These are phyloP conservation scores for Colletotrichum cuscutae DNA, from an alignment of 2,329 filamentous ascomycete species.

Conservation along the genomic window DNA sequence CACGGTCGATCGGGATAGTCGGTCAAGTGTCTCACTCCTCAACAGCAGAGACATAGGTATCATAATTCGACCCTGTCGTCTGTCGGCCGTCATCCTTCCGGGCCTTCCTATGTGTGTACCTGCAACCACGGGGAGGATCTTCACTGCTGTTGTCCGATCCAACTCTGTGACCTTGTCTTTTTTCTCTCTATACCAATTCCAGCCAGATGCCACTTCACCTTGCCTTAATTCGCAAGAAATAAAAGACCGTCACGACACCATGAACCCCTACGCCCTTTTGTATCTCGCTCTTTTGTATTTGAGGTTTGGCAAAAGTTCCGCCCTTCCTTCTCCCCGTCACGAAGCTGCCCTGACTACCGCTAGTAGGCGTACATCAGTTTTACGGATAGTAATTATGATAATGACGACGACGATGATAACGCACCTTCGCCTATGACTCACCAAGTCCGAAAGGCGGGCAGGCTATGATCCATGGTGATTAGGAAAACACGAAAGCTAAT, in stretches of 20 bases:
- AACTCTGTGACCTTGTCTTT: neutral
- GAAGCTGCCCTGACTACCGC: neutral
- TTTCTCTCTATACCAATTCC: neutral
- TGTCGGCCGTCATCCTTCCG: neutral
- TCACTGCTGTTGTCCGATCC: neutral
- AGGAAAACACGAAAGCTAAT: neutral
- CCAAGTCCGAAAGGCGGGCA: neutral
- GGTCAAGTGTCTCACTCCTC: neutral
- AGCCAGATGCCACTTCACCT: neutral
- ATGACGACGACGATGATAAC: neutral
- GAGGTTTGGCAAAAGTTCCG: neutral
- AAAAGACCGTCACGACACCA: no score
- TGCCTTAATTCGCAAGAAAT: neutral
- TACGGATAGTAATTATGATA: neutral
- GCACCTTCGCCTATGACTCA: neutral
- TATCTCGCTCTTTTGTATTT: neutral
- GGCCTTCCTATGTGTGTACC: neutral
- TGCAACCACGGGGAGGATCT: neutral
- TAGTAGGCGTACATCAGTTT: neutral
- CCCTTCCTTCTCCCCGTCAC: neutral
- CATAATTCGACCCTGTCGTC: no score
- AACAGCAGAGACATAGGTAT: no score
- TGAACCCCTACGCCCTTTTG: no score
- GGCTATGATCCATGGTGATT: neutral
- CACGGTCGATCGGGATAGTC: conserved; percentile 9